Conservation (phyloP, 495 filamentous ascomycete genomes). For the Xylaria flabelliformis region DNA sequence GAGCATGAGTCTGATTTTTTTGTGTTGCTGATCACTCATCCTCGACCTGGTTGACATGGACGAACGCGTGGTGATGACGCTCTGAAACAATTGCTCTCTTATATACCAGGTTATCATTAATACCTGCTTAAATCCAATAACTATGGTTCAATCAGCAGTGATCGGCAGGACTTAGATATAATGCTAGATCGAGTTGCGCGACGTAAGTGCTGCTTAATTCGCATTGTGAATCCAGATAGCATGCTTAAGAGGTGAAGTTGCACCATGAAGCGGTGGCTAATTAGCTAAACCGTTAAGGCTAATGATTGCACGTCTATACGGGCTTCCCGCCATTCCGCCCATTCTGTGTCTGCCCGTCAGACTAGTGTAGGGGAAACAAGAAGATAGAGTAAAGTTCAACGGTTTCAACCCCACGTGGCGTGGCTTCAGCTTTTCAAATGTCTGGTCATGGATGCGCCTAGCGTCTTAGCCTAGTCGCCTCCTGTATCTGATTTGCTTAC, state of each 20-base stretch:
- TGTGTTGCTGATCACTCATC: not conserved
- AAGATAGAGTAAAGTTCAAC: conserved; percentile 5
- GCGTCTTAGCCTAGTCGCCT: not conserved
- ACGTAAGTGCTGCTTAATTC: conserved; percentile 7
- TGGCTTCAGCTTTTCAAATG: conserved; percentile 13
- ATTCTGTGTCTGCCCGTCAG: not conserved
- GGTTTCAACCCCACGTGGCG: conserved; percentile 18
- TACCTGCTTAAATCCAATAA: not conserved
- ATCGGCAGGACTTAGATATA: conserved; percentile 10
- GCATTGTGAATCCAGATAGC: not conserved
- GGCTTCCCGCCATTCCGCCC: not conserved
- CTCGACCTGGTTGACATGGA: not conserved
- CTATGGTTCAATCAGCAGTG: not conserved
- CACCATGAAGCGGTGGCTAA: not conserved
- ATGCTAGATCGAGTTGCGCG: not conserved
- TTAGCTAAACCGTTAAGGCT: not conserved
- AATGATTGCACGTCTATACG: conserved; percentile 2
- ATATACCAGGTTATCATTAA: not conserved
- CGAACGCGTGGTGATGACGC: conserved; percentile 3
- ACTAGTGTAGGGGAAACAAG: not conserved
- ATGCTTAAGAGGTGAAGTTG: not conserved
- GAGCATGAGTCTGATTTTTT: not conserved
- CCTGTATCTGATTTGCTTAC: not conserved
- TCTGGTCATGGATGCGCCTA: not conserved
- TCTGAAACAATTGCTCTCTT: not conserved